Base-by-base conservation (phyloP, 2,329 filamentous ascomycete species). In the Fusarium sterilihyphosum region DNA sequence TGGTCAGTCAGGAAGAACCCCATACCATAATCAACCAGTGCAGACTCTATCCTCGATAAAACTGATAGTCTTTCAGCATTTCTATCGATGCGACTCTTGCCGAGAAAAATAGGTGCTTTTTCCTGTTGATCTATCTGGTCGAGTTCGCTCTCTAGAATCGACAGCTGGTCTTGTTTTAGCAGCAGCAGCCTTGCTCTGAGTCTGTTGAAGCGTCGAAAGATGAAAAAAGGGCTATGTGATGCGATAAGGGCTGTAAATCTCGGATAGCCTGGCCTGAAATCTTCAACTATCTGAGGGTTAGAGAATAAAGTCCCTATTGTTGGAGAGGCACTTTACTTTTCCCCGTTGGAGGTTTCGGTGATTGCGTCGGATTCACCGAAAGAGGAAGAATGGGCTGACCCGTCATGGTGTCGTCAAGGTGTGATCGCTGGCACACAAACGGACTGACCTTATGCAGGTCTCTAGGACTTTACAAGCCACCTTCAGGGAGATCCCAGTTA, bases 1-100 rank as follows among this genome's bases (percentile, higher is more conserved):
- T 1, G 3, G 3, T 5, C 4, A 16, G 5, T 3, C 1, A 5
- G 18, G 18, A 16, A 9, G 16, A 17, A 18, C 3, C 0, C 2
- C 18, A 1, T 61, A 43, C 61, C 61, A 12, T 61, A 61, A 9
- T 64, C 61, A 10, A 24, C 8, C 6, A 64, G 22, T 8, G 37
- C 59, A 41, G 43, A 24, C 3, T 64, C 61, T 43, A 64, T 64
- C 3, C 60, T 38, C 2, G 56, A 46, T 14, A 64, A 37, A 1
- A 61, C 6, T 8, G 24, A 26, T 6, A 50, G 2, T 2, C 61
- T 26, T 6, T 64, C 33, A 2, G 17, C 10, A 12, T 65, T 65
- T 6, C 16, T 35, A 20, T 65, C 63, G 1, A 63, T 22, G 1
- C 61, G 37, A 4, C 29, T 61, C 9, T 61, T 64, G 0, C 43